A percentile compares a stretch with the other conserved stretches of the same genome.
phyloP scores from a whole-genome alignment of 2,329 filamentous ascomycete species.

The Fusarium multiceps region DNA sequence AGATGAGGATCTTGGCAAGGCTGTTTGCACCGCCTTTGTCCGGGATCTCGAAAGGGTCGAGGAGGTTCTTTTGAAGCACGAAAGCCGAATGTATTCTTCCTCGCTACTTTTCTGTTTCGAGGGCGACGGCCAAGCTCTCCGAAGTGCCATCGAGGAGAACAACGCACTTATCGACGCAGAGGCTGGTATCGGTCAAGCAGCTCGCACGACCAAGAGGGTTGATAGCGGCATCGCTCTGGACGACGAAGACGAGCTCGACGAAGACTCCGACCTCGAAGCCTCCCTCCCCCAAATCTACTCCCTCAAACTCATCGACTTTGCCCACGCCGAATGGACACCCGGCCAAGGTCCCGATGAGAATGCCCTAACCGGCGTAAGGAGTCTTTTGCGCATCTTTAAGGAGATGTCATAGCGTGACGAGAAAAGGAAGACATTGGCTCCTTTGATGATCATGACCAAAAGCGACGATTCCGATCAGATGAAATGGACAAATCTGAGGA shows the following conservation, averaged over 20 bases:
- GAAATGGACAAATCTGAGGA: slow-evolving; percentile 1
- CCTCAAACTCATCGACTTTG: slow-evolving; percentile 95
- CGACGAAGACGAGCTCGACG: slow-evolving; percentile 58
- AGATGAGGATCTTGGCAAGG: slow-evolving; percentile 66
- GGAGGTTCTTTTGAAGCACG: slow-evolving; percentile 63
- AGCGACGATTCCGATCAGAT: slow-evolving; percentile 10
- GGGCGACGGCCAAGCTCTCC: slow-evolving; percentile 68
- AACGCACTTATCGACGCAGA: slow-evolving; percentile 62
- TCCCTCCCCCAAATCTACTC: slow-evolving; percentile 74
- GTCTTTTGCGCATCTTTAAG: slow-evolving; percentile 76
- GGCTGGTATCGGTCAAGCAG: slow-evolving; percentile 55
- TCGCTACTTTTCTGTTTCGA: slow-evolving; percentile 73
- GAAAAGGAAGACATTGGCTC: slow-evolving; percentile 18
- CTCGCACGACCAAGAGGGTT: slow-evolving; percentile 58
- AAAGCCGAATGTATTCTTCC: slow-evolving; percentile 73
- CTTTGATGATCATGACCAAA: slow-evolving; percentile 40
- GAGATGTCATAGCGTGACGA: slow-evolving; percentile 61
- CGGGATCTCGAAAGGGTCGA: slow-evolving; percentile 65
- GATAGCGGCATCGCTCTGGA: slow-evolving; percentile 67
- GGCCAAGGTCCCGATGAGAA: slow-evolving; percentile 91
- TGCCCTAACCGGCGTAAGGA: slow-evolving; percentile 77
- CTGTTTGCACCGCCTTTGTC: slow-evolving; percentile 65
- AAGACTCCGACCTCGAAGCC: slow-evolving; percentile 62
- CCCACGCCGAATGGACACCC: slow-evolving; percentile 86
- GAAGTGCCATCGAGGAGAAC: slow-evolving; percentile 65